Evolutionary conservation across 768 basidiomycete species (phyloP).

Genomic region (Strobilomyces dryophilus): DNA sequence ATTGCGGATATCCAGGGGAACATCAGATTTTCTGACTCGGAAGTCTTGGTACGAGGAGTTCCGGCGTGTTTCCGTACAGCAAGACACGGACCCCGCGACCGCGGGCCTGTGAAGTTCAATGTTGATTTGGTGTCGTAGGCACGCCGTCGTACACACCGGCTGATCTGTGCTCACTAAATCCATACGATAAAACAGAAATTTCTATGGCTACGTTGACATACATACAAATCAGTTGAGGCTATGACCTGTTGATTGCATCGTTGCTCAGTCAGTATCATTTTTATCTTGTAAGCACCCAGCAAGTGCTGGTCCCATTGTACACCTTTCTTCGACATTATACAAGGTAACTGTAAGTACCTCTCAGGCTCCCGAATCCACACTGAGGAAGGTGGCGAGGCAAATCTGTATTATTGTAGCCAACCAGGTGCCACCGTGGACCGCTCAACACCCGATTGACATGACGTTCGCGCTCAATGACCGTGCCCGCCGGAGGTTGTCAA

Average conservation of each 20-base stretch:
- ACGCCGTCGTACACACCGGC: neutral
- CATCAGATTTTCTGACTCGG: neutral
- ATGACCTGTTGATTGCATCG: slow-evolving; percentile 11
- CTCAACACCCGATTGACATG: slow-evolving; percentile 3
- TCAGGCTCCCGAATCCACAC: neutral
- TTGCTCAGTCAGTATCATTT: slow-evolving; percentile 2
- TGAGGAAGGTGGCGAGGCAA: neutral
- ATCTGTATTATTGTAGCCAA: neutral
- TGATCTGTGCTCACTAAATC: slow-evolving; percentile 4
- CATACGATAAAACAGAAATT: neutral
- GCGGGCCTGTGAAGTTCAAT: neutral
- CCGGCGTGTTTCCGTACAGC: slow-evolving; percentile 3
- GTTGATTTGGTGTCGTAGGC: neutral
- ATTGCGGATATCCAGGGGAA: too few relatives aligned
- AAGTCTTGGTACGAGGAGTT: neutral
- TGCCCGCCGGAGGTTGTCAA: slow-evolving; percentile 1
- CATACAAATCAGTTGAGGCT: slow-evolving; percentile 15
- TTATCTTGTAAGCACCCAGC: neutral
- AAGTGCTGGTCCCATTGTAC: neutral
- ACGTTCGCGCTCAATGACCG: slow-evolving; percentile 1
- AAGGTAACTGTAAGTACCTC: neutral
- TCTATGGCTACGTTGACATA: slow-evolving; percentile 1
- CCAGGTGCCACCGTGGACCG: slow-evolving; percentile 1
- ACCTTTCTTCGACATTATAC: neutral
- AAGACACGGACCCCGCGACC: slow-evolving; percentile 1